Conservation (phyloP, 2,329 filamentous ascomycete genomes). For the Piedraia hortae region DNA sequence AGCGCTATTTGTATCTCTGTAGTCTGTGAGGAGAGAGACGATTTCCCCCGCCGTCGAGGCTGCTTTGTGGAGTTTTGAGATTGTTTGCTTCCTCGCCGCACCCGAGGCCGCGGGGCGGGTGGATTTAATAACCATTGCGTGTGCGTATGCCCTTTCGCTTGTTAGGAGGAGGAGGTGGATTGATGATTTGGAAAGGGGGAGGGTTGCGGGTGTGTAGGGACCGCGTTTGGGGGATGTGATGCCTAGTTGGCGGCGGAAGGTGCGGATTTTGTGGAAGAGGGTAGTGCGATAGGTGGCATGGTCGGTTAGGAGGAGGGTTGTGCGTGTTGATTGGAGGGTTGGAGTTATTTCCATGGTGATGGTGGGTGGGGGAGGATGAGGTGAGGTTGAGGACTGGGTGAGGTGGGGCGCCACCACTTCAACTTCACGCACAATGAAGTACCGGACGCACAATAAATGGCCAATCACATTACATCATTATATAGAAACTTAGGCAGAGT, state of each 20-base stretch:
- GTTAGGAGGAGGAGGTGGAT: constrained; percentile 56
- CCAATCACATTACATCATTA: too few species aligned
- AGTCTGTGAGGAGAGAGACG: constrained; percentile 34
- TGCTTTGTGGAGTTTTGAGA: constrained; percentile 65
- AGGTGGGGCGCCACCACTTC: too few species aligned
- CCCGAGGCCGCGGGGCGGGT: constrained; percentile 53
- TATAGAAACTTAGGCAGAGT: too few species aligned
- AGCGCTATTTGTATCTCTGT: too few species aligned
- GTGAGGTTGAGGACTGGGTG: too few species aligned
- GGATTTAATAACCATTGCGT: constrained; percentile 85
- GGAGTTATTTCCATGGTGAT: constrained; percentile 71
- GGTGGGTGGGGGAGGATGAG: too few species aligned
- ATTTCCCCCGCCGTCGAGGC: constrained; percentile 40
- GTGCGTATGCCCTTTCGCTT: constrained; percentile 77
- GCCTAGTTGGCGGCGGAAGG: constrained; percentile 59
- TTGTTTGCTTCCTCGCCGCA: constrained; percentile 60
- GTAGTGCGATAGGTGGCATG: constrained; percentile 63
- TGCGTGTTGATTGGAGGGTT: constrained; percentile 51
- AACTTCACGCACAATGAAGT: too few species aligned
- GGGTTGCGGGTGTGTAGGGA: too few species aligned
- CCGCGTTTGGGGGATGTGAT: constrained; percentile 59
- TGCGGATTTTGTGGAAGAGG: constrained; percentile 55
- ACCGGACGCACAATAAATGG: too few species aligned
- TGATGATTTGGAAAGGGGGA: too few species aligned
- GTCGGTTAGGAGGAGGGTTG: constrained; percentile 69